Evolutionary conservation across 495 filamentous ascomycete species (phyloP).

Genomic region (Podospora pseudoanserina): DNA sequence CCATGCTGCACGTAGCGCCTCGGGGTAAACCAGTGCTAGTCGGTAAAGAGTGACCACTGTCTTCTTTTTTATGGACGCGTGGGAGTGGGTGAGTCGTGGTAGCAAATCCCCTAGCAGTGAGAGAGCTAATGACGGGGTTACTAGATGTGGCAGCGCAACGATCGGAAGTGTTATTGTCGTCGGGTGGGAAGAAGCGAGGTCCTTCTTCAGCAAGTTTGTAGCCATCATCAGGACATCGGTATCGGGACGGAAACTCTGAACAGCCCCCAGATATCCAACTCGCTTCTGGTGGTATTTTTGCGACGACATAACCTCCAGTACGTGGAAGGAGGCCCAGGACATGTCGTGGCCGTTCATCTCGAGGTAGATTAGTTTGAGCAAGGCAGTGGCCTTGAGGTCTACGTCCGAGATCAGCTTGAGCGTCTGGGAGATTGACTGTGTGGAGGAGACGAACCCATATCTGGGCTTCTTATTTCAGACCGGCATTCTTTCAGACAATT

Average conservation of each 20-base stretch:
- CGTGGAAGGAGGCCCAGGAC: conserved; percentile 98
- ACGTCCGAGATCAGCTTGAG: conserved; percentile 20
- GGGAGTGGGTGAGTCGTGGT: conserved; percentile 79
- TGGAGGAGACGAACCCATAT: conserved; percentile 65
- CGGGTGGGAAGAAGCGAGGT: conserved; percentile 70
- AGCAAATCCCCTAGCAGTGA: conserved; percentile 82
- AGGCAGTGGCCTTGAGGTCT: conserved; percentile 94
- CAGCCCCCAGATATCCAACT: conserved; percentile 92
- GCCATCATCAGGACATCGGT: conserved; percentile 98
- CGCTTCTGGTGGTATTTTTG: conserved; percentile 90
- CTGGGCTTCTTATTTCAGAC: conserved; percentile 79
- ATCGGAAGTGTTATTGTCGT: conserved; percentile 81
- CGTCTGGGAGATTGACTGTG: background rate
- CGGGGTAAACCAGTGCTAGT: conserved; percentile 88
- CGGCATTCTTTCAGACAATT: conserved; percentile 91
- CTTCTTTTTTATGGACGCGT: conserved; percentile 84
- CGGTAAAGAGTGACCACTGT: conserved; percentile 90
- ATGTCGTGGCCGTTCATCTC: conserved; percentile 99
- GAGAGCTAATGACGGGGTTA: conserved; percentile 84
- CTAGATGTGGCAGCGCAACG: conserved; percentile 81
- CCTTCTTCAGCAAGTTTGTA: conserved; percentile 97
- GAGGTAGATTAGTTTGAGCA: conserved; percentile 91
- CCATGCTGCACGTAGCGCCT: conserved; percentile 88
- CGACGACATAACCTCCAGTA: conserved; percentile 97
- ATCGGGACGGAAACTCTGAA: conserved; percentile 91